Evolutionary conservation across 805 yeast species (phyloP).

Genomic region (Priceomyces melissophilus): DNA sequence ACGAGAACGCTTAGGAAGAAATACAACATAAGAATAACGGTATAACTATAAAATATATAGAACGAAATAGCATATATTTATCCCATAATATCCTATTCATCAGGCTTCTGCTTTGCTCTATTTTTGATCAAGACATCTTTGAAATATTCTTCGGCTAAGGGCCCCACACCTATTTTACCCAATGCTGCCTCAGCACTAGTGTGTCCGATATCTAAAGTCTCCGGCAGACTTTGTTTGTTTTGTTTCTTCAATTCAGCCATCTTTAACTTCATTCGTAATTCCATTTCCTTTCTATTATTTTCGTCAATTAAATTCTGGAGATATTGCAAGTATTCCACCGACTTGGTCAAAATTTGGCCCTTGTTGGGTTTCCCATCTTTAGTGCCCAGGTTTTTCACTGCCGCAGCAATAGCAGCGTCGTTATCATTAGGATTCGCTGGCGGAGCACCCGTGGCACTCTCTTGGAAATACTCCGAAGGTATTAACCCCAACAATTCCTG

Average conservation of each 20-base stretch:
- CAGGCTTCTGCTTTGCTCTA: conserved; percentile 16
- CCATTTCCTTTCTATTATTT: conserved; percentile 76
- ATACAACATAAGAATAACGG: conserved; percentile 1
- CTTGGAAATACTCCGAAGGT: conserved; percentile 37
- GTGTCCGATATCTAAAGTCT: conserved; percentile 34
- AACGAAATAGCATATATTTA: not conserved
- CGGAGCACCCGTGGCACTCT: conserved; percentile 7
- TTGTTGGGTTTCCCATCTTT: conserved; percentile 83
- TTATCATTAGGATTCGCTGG: conserved; percentile 10
- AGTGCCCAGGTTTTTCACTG: conserved; percentile 49
- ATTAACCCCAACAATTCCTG: conserved; percentile 40
- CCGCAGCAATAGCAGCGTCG: conserved; percentile 27
- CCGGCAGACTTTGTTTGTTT: conserved; percentile 40
- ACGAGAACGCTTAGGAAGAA: conserved; percentile 44
- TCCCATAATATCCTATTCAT: too few species aligned
- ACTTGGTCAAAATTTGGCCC: conserved; percentile 73
- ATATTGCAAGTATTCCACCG: conserved; percentile 66
- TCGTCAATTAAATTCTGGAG: conserved; percentile 73
- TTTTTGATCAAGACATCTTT: conserved; percentile 21
- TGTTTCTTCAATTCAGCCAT: conserved; percentile 47
- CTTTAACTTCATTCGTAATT: conserved; percentile 58
- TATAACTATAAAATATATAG: conserved; percentile 1
- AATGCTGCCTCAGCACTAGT: conserved; percentile 80
- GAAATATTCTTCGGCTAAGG: conserved; percentile 50
- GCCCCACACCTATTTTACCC: conserved; percentile 80